A percentile compares a stretch with the other conserved stretches of the same genome.
Conservation (phyloP, 2,329 filamentous ascomycete genomes). For the Coleophoma cylindrospora region DNA sequence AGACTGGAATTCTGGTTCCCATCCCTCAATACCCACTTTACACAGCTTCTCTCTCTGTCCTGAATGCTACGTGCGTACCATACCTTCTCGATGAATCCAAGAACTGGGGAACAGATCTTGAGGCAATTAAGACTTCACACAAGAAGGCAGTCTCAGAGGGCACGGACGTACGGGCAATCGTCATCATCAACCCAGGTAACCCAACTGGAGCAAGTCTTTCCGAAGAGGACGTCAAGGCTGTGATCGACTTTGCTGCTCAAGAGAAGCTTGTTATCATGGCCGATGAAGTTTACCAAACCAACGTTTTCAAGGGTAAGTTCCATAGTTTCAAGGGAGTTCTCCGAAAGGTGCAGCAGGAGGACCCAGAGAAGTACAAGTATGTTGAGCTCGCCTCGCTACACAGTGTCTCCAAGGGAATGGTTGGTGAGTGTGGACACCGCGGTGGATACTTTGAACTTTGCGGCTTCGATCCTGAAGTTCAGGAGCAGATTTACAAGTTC, state of each 20-base stretch:
- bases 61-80: conserved; percentile 83
- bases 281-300: conserved; percentile 99
- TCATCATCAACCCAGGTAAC: conserved; percentile 98
- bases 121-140: conserved; percentile 69
- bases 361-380: conserved; percentile 71
- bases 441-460: conserved; percentile 97
- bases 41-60: conserved; percentile 81
- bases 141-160: conserved; percentile 71
- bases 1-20: conserved; percentile 83
- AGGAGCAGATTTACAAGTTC: conserved; percentile 97
- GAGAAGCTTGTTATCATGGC: conserved; percentile 87
- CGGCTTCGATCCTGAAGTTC: conserved; percentile 79
- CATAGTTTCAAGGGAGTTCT: conserved; percentile 91
- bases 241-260: conserved; percentile 82
- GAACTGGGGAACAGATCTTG: conserved; percentile 82
- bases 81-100: conserved; percentile 88
- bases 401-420: conserved; percentile 96
- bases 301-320: conserved; percentile 93
- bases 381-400: conserved; percentile 91
- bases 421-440: conserved; percentile 95
- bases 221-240: conserved; percentile 71
- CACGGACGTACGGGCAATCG: conserved; percentile 85
- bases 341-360: conserved; percentile 71
- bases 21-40: conserved; percentile 98
- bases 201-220: conserved; percentile 86